Conservation (phyloP, 2,329 filamentous ascomycete species). For the Calonectria naviculata region DNA sequence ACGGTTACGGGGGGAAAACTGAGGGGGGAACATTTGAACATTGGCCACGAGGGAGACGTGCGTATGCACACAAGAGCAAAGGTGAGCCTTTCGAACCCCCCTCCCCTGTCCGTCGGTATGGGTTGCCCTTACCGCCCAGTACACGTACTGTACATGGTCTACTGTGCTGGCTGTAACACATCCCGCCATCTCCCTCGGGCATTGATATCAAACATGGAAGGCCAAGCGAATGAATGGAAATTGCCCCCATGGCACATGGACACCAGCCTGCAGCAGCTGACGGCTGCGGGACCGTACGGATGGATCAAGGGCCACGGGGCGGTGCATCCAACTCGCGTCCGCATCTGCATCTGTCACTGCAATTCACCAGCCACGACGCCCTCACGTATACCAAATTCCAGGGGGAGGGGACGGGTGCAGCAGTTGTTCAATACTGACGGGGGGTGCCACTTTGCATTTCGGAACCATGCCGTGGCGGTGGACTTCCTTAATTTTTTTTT, state of each 20-base stretch:
- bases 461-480: slow-evolving; percentile 32
- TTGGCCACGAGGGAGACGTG: slow-evolving; percentile 25
- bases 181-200: neutral
- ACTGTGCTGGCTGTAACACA: neutral
- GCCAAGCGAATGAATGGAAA: slow-evolving; percentile 4
- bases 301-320: slow-evolving; percentile 1
- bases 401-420: neutral
- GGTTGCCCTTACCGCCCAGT: slow-evolving; percentile 13
- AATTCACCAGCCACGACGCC: slow-evolving; percentile 7
- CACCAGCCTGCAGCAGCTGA: slow-evolving; percentile 1
- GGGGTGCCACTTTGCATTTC: neutral
- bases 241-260: neutral
- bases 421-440: neutral
- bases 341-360: slow-evolving; percentile 14
- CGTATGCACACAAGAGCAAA: slow-evolving; percentile 4
- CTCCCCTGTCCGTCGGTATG: neutral
- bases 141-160: neutral
- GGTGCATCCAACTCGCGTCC: slow-evolving; percentile 4
- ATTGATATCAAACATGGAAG: slow-evolving; percentile 6
- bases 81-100: neutral
- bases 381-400: neutral
- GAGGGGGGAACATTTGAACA: slow-evolving; percentile 13
- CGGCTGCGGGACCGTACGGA: slow-evolving; percentile 5
- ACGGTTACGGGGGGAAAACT: slow-evolving; percentile 8
- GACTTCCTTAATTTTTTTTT: neutral